These are phyloP conservation scores for Eutrema salsugineum DNA, from an alignment of 441 rosid species.

Conservation along the genomic window DNA sequence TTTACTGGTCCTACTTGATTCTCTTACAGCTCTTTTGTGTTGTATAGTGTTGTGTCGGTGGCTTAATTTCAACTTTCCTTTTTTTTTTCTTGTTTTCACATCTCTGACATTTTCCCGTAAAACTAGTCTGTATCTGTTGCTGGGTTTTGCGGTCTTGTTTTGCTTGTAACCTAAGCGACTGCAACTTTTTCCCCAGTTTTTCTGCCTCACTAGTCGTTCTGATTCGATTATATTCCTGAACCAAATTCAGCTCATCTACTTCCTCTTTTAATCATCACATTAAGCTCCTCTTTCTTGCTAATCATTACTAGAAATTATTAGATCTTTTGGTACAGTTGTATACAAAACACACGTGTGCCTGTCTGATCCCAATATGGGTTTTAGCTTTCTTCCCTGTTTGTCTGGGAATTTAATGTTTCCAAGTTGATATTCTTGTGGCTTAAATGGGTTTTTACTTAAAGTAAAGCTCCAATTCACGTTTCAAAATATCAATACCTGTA, in stretches of 20 bases:
- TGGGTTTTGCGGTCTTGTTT: slow-evolving; percentile 18
- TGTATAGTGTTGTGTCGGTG: slow-evolving; percentile 27
- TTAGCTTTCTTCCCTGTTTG: slow-evolving; percentile 13
- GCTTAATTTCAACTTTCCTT: slow-evolving; percentile 19
- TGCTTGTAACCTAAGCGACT: slow-evolving; percentile 29
- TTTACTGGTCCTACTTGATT: slow-evolving; percentile 17
- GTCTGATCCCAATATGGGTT: slow-evolving; percentile 13
- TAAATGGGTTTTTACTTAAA: neutral
- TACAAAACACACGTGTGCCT: slow-evolving; percentile 15
- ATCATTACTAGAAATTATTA: neutral
- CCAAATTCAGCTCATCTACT: slow-evolving; percentile 9
- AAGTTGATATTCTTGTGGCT: slow-evolving; percentile 18
- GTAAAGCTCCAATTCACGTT: slow-evolving; percentile 10
- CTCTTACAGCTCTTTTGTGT: slow-evolving; percentile 14
- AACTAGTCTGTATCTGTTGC: neutral
- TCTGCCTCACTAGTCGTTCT: neutral
- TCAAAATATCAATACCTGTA: slow-evolving; percentile 3
- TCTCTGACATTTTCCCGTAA: neutral
- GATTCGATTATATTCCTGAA: neutral
- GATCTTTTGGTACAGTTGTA: slow-evolving; percentile 19
- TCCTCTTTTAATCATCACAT: neutral
- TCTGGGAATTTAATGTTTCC: slow-evolving; percentile 23
- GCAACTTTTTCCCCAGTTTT: neutral
- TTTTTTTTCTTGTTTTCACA: slow-evolving; percentile 15
- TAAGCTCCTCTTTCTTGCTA: neutral